Percentiles rank a stretch among this genome's conserved stretches.
Evolutionary conservation across 306 rosid species (phyloP).

Genomic region (Benincasa hispida): DNA sequence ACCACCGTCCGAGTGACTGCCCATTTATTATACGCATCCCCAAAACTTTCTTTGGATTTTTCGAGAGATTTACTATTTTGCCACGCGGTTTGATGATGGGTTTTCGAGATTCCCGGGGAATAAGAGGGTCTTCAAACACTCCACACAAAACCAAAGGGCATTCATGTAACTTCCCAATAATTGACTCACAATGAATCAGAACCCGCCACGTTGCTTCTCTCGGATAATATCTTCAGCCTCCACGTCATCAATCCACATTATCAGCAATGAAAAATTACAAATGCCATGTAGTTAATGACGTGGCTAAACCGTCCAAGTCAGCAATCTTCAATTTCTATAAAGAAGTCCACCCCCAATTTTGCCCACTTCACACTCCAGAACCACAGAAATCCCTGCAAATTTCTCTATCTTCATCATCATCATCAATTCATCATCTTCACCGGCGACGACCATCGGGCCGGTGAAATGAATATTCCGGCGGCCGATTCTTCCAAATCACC

Average conservation of each 20-base stretch:
- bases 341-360: neutral
- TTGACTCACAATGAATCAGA: neutral
- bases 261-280: neutral
- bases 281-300: slow-evolving; percentile 1
- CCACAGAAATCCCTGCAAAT: neutral
- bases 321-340: neutral
- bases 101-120: neutral
- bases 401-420: neutral
- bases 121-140: neutral
- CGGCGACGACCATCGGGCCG: slow-evolving; percentile 20
- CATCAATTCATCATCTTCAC: slow-evolving; percentile 7
- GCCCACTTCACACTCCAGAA: neutral
- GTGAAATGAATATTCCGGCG: slow-evolving; percentile 61
- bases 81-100: neutral
- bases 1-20: slow-evolving; percentile 5
- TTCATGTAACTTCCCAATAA: neutral
- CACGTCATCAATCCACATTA: neutral
- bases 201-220: neutral
- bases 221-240: neutral
- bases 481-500: slow-evolving; percentile 2
- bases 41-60: neutral
- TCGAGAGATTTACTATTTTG: neutral
- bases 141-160: neutral
- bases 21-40: neutral
- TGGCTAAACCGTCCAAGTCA: neutral